A percentile compares a stretch with the other conserved stretches of the same genome.
phyloP scores from a whole-genome alignment of 75 land plant species.

The Pinus albicaulis region DNA sequence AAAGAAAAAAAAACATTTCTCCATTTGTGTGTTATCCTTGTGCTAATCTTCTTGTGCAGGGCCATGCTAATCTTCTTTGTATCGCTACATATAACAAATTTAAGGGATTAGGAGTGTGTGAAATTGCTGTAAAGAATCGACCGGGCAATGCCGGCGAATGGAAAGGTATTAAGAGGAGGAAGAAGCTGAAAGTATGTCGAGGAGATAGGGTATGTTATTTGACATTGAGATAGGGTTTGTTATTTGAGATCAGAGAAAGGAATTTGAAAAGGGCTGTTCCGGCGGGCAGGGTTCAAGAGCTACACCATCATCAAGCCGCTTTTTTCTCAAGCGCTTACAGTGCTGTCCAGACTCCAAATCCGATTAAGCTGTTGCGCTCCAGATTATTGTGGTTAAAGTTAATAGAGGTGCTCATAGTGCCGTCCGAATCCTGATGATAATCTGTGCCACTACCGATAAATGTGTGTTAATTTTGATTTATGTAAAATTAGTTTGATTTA shows the following conservation, averaged over 20 bases:
- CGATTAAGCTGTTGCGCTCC: too few species aligned
- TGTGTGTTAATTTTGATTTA: too few species aligned
- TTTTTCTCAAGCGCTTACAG: not conserved
- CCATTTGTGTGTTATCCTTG: too few species aligned
- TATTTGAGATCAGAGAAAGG: conserved; percentile 17
- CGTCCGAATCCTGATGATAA: too few species aligned
- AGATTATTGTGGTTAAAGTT: too few species aligned
- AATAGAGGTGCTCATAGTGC: too few species aligned
- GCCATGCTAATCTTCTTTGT: too few species aligned
- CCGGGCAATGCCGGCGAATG: conserved; percentile 16
- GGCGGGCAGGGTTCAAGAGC: conserved; percentile 24
- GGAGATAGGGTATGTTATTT: conserved; percentile 4
- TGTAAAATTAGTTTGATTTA: too few species aligned
- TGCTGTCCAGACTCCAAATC: too few species aligned
- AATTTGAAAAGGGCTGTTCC: conserved; percentile 5
- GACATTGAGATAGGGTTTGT: conserved; percentile 19
- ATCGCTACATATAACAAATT: too few species aligned
- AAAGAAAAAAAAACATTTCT: too few species aligned
- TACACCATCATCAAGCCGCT: not conserved
- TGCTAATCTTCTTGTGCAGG: not conserved
- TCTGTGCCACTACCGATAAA: too few species aligned
- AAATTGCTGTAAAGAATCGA: conserved; percentile 4
- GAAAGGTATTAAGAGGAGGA: conserved; percentile 16
- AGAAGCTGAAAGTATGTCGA: not conserved
- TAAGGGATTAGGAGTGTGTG: conserved; percentile 16